Evolutionary conservation across 805 yeast species (phyloP).

Genomic region (Blastobotrys robertii): DNA sequence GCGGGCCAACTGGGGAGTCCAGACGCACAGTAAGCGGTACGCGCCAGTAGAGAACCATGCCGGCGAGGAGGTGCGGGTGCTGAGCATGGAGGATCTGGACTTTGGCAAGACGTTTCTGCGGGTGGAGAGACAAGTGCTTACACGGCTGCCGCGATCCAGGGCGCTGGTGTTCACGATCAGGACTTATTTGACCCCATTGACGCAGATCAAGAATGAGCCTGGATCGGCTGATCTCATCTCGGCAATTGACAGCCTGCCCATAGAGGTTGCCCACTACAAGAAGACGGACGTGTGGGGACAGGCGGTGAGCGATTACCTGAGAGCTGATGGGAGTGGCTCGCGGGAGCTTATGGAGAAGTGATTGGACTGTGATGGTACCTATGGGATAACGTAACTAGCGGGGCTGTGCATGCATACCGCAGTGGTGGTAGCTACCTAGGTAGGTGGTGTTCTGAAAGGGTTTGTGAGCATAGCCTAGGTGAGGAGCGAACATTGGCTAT

Average conservation of each 20-base stretch:
- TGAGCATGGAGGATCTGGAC: conserved; percentile 26
- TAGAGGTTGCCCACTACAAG: conserved; percentile 51
- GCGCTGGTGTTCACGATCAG: conserved; percentile 44
- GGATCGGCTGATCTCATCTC: conserved; percentile 44
- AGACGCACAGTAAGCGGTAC: conserved; percentile 44
- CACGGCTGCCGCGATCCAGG: conserved; percentile 40
- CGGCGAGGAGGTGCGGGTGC: conserved; percentile 23
- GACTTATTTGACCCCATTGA: conserved; percentile 48
- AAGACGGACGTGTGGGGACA: conserved; percentile 60
- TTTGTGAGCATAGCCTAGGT: too few relatives aligned
- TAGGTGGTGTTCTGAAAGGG: too few relatives aligned
- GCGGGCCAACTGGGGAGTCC: conserved; percentile 64
- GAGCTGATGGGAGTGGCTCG: too few relatives aligned
- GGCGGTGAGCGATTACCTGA: conserved; percentile 40
- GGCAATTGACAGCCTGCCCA: conserved; percentile 57
- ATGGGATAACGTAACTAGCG: too few relatives aligned
- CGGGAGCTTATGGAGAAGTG: too few relatives aligned
- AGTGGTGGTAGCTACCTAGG: too few relatives aligned
- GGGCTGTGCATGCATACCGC: too few relatives aligned
- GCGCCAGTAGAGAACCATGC: conserved; percentile 38
- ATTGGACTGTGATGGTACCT: too few relatives aligned
- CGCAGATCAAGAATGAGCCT: conserved; percentile 37
- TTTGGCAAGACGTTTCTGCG: conserved; percentile 38
- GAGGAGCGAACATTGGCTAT: too few relatives aligned
- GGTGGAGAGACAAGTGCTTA: conserved; percentile 49